A percentile compares a stretch with the other conserved stretches of the same genome.
phyloP scores from a whole-genome alignment of 2,329 filamentous ascomycete genomes.

The Neurospora crassa region DNA sequence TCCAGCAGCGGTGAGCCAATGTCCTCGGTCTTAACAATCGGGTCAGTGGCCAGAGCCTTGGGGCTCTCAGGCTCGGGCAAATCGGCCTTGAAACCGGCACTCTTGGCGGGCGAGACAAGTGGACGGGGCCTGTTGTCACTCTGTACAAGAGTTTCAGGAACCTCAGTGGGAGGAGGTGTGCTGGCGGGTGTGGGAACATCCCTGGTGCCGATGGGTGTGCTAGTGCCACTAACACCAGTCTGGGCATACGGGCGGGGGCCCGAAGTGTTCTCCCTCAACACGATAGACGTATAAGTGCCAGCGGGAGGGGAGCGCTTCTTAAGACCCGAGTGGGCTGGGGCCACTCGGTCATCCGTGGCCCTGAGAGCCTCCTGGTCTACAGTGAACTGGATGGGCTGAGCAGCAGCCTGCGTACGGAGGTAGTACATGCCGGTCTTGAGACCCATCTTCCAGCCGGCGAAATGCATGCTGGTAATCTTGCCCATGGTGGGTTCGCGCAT shows the following conservation, averaged over 20 bases:
- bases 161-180: slow-evolving; percentile 40
- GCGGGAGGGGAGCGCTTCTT: slow-evolving; percentile 63
- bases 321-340: slow-evolving; percentile 46
- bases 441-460: slow-evolving; percentile 96
- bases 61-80: slow-evolving; percentile 69
- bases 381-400: slow-evolving; percentile 96
- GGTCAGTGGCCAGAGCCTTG: slow-evolving; percentile 66
- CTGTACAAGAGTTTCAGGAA: slow-evolving; percentile 25
- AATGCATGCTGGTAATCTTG: slow-evolving; percentile 99
- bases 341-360: slow-evolving; percentile 71
- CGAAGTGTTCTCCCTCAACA: slow-evolving; percentile 38
- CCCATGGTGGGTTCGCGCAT: slow-evolving; percentile 99
- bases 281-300: slow-evolving; percentile 40
- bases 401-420: slow-evolving; percentile 92
- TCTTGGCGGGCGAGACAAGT: slow-evolving; percentile 48
- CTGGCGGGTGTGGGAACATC: slow-evolving; percentile 60
- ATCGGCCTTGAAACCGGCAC: slow-evolving; percentile 67
- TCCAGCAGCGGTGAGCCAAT: slow-evolving; percentile 47
- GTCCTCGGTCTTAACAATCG: slow-evolving; percentile 56
- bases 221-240: slow-evolving; percentile 38
- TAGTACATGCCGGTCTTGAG: slow-evolving; percentile 99
- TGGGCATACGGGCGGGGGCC: slow-evolving; percentile 57
- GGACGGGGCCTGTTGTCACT: slow-evolving; percentile 34
- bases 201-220: slow-evolving; percentile 32
- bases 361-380: slow-evolving; percentile 94